Evolutionary conservation across 139 green algal genomes (phyloP).

Genomic region (Auxenochlorella pyrenoidosa): DNA sequence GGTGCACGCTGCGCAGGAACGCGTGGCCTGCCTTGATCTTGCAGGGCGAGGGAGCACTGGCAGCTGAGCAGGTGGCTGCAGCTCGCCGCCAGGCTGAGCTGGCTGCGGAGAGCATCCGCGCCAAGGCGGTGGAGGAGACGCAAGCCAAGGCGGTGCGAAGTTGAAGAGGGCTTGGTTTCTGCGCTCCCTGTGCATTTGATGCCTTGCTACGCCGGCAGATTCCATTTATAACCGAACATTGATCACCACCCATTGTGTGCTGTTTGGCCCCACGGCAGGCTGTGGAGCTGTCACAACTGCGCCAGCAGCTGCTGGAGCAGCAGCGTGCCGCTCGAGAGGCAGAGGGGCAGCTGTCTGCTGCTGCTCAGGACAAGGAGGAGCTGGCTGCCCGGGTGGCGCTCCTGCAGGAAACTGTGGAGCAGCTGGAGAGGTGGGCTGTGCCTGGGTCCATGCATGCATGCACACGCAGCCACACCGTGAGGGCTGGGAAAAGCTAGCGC

Average conservation of each 20-base stretch:
- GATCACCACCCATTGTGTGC: neutral
- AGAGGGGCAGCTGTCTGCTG: conserved; percentile 8
- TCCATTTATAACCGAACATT: too few relatives aligned
- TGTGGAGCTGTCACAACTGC: conserved; percentile 44
- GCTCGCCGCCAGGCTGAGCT: neutral
- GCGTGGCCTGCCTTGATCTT: neutral
- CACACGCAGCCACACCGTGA: too few relatives aligned
- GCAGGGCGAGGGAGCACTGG: conserved; percentile 22
- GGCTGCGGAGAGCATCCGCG: neutral
- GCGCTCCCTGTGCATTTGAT: neutral
- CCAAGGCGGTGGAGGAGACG: conserved; percentile 30
- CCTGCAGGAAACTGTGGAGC: neutral
- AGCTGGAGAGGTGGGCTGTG: conserved; percentile 10
- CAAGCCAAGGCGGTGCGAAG: conserved; percentile 13
- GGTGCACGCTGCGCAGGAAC: neutral
- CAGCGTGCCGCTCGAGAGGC: conserved; percentile 19
- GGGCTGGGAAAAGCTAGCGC: neutral
- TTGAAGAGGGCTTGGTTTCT: neutral
- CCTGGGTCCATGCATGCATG: too few relatives aligned
- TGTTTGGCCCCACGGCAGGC: conserved; percentile 1
- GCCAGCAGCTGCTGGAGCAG: conserved; percentile 51
- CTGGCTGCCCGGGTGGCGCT: conserved; percentile 11
- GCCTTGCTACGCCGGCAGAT: too few relatives aligned
- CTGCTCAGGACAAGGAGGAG: conserved; percentile 39
- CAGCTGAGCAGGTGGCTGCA: conserved; percentile 5